These are phyloP conservation scores for Erodium moschatum DNA, from an alignment of 441 rosid genomes.

Conservation along the genomic window DNA sequence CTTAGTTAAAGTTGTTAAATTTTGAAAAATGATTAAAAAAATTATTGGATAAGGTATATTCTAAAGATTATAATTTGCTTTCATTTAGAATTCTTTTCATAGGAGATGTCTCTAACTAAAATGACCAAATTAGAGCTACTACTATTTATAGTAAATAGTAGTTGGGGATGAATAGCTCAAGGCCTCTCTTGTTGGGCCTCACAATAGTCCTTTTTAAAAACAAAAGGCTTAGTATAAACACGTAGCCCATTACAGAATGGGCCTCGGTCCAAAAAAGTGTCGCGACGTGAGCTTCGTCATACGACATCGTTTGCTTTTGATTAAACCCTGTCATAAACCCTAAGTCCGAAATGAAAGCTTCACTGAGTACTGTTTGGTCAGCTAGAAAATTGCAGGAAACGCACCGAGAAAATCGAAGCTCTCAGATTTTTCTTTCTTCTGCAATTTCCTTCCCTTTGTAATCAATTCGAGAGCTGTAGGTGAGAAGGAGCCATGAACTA, in stretches of 20 bases:
- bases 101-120: neutral
- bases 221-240: neutral
- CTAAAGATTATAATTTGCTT: too few relatives aligned
- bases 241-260: neutral
- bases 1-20: neutral
- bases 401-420: too few relatives aligned
- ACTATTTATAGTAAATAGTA: neutral
- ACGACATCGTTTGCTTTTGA: too few relatives aligned
- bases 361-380: too few relatives aligned
- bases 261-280: neutral
- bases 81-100: neutral
- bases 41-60: neutral
- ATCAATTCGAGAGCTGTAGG: too few relatives aligned
- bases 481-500: conserved; percentile 46
- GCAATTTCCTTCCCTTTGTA: too few relatives aligned
- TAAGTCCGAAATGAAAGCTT: too few relatives aligned
- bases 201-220: too few relatives aligned
- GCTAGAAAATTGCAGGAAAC: too few relatives aligned
- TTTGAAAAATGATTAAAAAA: neutral
- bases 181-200: neutral
- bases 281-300: too few relatives aligned
- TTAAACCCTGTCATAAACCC: too few relatives aligned
- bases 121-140: neutral
- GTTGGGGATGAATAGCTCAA: neutral
- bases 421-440: too few relatives aligned